These are phyloP conservation scores for Xylaria sp. DNA, from an alignment of 2,329 filamentous ascomycete genomes.

Conservation along the genomic window DNA sequence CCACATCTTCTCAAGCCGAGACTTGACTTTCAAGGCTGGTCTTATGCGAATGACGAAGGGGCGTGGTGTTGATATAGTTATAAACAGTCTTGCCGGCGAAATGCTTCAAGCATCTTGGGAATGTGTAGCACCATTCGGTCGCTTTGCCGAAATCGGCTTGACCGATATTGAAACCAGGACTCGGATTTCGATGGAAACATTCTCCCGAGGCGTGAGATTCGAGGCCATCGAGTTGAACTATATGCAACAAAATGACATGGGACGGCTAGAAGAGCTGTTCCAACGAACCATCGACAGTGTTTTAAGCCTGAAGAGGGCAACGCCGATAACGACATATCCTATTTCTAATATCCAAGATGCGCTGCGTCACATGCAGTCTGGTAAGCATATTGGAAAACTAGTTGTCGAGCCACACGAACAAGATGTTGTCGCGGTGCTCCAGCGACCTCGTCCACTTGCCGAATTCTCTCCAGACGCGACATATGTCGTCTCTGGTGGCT, in stretches of 20 bases:
- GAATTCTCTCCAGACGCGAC: slow-evolving; percentile 43
- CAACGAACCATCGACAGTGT: slow-evolving; percentile 29
- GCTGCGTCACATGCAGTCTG: slow-evolving; percentile 40
- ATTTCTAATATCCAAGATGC: slow-evolving; percentile 40
- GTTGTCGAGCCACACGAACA: slow-evolving; percentile 38
- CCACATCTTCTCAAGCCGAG: slow-evolving; percentile 50
- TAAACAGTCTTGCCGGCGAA: slow-evolving; percentile 49
- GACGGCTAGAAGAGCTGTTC: slow-evolving; percentile 32
- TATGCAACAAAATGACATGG: slow-evolving; percentile 31
- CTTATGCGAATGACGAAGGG: slow-evolving; percentile 45
- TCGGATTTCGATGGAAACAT: slow-evolving; percentile 52
- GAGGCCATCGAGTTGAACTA: slow-evolving; percentile 39
- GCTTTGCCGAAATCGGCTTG: slow-evolving; percentile 44
- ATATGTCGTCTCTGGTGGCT: slow-evolving; percentile 46
- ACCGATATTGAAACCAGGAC: slow-evolving; percentile 45
- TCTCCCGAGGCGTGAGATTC: slow-evolving; percentile 46
- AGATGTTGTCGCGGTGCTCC: slow-evolving; percentile 43
- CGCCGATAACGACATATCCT: slow-evolving; percentile 38
- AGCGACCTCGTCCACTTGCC: background rate
- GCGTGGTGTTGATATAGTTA: slow-evolving; percentile 49
- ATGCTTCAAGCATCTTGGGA: slow-evolving; percentile 48
- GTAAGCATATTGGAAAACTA: slow-evolving; percentile 41
- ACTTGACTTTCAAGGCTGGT: slow-evolving; percentile 46
- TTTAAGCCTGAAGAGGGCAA: slow-evolving; percentile 27
- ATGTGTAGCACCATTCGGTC: slow-evolving; percentile 50